Evolutionary conservation across 164 flowering plant species (phyloP), one percentile per base, ranked within the genome.

Genomic region (Stephania cephalantha): DNA sequence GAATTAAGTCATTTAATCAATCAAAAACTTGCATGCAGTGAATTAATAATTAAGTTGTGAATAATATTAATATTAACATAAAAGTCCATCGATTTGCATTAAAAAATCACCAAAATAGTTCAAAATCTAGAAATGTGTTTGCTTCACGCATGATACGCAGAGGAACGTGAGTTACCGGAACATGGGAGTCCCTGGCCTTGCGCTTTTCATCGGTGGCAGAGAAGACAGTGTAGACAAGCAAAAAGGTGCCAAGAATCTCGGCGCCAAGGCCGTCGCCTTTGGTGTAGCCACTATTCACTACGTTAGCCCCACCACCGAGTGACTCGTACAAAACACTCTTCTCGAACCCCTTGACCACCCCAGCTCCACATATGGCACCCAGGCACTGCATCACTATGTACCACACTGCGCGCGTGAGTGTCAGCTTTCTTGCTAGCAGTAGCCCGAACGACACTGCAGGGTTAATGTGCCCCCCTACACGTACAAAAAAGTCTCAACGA

Each of bases 191-290:
- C 73, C 94, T 82, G 63, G 95, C 97, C 76, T 74, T 92, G 25
- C 94, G 87, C 84, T 92, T 93, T 83, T 96, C 92, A 71, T 93
- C 96, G 15, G 97, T 91, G 73, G 95, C 97, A 0, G 97, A 92
- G 85, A 92, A 92, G 46, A 92, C 97, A 13, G 94, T 91, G 88
- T 90, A 90, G 73, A 91, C 97, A 30, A 91, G 94, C 15, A 91
- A 86, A n/a, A 91, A 91, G 64, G 97, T 90, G n/a, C 97, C 97
- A 3, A 92, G 72, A 42, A 92, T 92, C 84, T 92, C 97, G 31
- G 95, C 97, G 9, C 95, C 97, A 8, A 93, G 91, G 7, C 91
- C 96, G 30, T 78, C 85, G 3, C 96, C 97, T 76, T 89, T 91
- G 77, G 91, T 87, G 90, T 91, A 93, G 9, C 96, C 96, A 17